phyloP scores from a whole-genome alignment of 495 filamentous ascomycete genomes.

The Collariella sp. region DNA sequence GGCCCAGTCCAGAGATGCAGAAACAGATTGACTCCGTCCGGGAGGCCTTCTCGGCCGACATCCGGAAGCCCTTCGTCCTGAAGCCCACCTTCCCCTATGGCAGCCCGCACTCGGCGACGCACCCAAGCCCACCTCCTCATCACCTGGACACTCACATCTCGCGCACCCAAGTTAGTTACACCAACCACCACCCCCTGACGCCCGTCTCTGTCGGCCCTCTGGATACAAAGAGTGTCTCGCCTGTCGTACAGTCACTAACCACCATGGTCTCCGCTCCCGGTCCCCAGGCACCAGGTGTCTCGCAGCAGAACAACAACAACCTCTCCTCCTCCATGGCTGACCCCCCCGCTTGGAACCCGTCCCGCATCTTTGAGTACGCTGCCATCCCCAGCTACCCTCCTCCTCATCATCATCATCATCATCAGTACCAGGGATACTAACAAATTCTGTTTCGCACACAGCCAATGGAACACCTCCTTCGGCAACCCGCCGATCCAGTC shows the following conservation, averaged over 20 bases:
- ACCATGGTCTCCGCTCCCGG: conserved; percentile 59
- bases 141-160: conserved; percentile 37
- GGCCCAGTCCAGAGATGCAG: conserved; percentile 90
- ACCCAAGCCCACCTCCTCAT: conserved; percentile 54
- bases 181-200: conserved; percentile 66
- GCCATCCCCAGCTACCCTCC: conserved; percentile 20
- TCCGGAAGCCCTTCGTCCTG: conserved; percentile 74
- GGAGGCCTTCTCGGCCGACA: conserved; percentile 88
- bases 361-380: conserved; percentile 87
- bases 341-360: conserved; percentile 77
- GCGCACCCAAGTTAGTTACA: conserved; percentile 66
- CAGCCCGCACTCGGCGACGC: conserved; percentile 55
- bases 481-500: conserved; percentile 51
- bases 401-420: background rate
- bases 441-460: conserved; percentile 21
- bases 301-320: no score
- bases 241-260: conserved; percentile 65
- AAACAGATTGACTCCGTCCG: conserved; percentile 82
- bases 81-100: conserved; percentile 84
- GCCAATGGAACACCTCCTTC: conserved; percentile 90
- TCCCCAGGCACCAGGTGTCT: conserved; percentile 34
- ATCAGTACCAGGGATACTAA: background rate
- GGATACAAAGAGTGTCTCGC: conserved; percentile 73
- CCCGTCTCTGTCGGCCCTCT: conserved; percentile 68
- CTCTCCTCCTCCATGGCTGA: conserved; percentile 57